Base-by-base conservation (phyloP, 139 green algal species). In the Edaphochlamys debaryana region DNA sequence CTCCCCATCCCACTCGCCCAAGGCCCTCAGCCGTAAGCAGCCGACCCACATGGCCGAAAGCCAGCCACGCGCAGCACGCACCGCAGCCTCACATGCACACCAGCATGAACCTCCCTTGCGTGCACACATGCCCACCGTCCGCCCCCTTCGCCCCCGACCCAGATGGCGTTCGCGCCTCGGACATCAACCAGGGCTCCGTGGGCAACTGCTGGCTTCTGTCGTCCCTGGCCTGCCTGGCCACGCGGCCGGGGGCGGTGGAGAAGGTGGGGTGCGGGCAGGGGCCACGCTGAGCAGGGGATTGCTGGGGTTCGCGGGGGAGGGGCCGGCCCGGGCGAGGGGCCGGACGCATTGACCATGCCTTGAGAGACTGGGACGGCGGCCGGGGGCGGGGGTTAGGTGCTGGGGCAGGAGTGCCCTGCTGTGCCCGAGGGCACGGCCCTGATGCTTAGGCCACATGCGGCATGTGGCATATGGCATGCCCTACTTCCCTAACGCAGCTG, bases 151-250 rank as follows among this genome's bases (percentile, higher is more conserved):
- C 48, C 48, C 67, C 8, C 27, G 2, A 2, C 69, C 5, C 63
- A 81, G 70, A 75, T 34, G 71, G 72, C 11, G 77, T 87, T 1
- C 45, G 54, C 4, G 45, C 74, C 29, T 32, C 67, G 22, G 82
- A 87, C 82, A 79, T 87, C 66, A 42, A 50, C 36, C 82, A 87
- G 66, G 82, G 82, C 29, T 23, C 38, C 20, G 37, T 87, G 41
- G 80, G 80, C 30, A 56, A 86, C 69, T 86, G 80, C 69, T 80
- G 73, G 82, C 82, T 87, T 52, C 73, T 87, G 38, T 72, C 60
- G 2, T 72, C 66, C 15, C 50, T 83, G 25, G 82, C 82, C 0
- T 82, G 81, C 72, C 62, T 87, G 29, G 81, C 81, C 48, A 79
- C 56, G 2, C 58, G 76, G 15, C 8, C 76, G 0, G 76, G 76